These are phyloP conservation scores for Lentithecium fluviatile DNA, from an alignment of 495 filamentous ascomycete genomes.

Conservation along the genomic window DNA sequence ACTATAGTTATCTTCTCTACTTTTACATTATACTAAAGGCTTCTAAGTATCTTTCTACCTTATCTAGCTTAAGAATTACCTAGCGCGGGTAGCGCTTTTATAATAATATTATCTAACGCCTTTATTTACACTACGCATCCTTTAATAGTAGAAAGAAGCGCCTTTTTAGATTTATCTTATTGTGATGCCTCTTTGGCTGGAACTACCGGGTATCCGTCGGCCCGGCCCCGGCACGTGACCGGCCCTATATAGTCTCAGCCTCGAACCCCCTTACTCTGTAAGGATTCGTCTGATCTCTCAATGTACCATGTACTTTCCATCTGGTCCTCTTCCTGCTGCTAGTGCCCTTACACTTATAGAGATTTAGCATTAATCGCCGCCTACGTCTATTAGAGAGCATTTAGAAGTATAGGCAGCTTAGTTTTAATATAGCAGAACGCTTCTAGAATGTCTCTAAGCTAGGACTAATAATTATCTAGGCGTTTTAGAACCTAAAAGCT, in stretches of 20 bases:
- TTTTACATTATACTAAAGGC: conserved; percentile 13
- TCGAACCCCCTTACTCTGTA: no score
- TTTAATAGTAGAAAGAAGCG: conserved; percentile 9
- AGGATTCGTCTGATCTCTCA: no score
- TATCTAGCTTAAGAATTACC: conserved; percentile 2
- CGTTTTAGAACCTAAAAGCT: conserved; percentile 8
- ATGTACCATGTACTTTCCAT: no score
- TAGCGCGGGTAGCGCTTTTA: conserved; percentile 3
- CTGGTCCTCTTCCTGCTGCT: no score
- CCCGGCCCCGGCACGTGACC: no score
- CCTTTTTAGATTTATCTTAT: conserved; percentile 13
- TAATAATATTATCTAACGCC: conserved; percentile 8
- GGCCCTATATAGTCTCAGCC: no score
- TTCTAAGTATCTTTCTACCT: conserved; percentile 7
- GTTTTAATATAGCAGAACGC: conserved; percentile 12
- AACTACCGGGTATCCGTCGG: no score
- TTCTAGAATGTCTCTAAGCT: conserved; percentile 5
- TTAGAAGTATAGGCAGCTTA: conserved; percentile 8
- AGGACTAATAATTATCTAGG: conserved; percentile 13
- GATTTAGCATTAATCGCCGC: conserved; percentile 1
- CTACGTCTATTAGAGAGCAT: conserved; percentile 13
- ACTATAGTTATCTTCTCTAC: conserved; percentile 14
- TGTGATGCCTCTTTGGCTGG: no score
- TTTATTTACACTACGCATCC: conserved; percentile 11
- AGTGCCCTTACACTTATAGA: no score